These are phyloP conservation scores for Microbotryum lychnidis-dioicae DNA, from an alignment of 1,284 basidiomycete species.

Conservation along the genomic window DNA sequence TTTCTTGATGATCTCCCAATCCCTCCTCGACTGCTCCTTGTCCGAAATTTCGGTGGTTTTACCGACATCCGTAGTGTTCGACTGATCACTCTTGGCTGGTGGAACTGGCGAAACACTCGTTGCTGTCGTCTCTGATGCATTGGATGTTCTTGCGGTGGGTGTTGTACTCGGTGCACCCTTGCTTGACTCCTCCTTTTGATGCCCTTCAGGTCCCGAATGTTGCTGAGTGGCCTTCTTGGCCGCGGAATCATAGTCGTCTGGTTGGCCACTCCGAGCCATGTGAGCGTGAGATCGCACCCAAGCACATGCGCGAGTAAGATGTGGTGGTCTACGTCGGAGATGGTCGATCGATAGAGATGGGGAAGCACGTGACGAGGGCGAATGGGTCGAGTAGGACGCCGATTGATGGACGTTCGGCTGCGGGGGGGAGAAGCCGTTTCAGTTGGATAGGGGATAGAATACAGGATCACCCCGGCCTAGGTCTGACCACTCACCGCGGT, in stretches of 20 bases:
- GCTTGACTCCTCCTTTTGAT: conserved; percentile 13
- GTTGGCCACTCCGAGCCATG: conserved; percentile 5
- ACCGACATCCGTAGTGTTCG: conserved; percentile 10
- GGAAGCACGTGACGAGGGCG: too few species aligned
- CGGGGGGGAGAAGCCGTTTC: too few species aligned
- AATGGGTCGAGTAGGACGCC: too few species aligned
- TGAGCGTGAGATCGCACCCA: conserved; percentile 8
- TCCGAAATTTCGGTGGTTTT: conserved; percentile 11
- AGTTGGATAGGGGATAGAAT: too few species aligned
- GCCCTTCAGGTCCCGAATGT: conserved; percentile 26
- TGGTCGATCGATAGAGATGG: too few species aligned
- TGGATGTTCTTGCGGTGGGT: not conserved
- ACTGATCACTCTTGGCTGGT: not conserved
- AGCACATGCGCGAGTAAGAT: too few species aligned
- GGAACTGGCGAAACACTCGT: not conserved
- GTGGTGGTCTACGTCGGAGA: too few species aligned
- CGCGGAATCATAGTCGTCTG: conserved; percentile 12
- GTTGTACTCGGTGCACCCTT: not conserved
- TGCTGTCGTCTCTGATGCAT: not conserved
- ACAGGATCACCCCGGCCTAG: too few species aligned
- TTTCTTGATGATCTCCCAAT: conserved; percentile 46
- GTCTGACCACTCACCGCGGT: too few species aligned
- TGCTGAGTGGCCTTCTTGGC: conserved; percentile 27
- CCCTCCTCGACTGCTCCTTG: conserved; percentile 24
- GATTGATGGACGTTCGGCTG: too few species aligned